phyloP scores from a whole-genome alignment of 305 asterid species.

The Ilex paraguariensis region DNA sequence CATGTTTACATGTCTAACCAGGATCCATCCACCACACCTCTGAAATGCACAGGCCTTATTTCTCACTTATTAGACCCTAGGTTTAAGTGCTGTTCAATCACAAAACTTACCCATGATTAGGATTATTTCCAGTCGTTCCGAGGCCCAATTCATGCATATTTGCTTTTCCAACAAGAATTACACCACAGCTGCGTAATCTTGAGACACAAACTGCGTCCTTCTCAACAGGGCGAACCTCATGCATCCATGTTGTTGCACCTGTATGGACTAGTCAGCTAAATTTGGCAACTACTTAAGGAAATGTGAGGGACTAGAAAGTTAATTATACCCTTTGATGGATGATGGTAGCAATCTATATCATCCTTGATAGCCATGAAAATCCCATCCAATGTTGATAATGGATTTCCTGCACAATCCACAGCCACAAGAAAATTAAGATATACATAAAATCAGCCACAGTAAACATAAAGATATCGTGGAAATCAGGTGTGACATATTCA shows the following conservation, averaged over 20 bases:
- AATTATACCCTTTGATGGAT: constrained; percentile 73
- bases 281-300: constrained; percentile 10
- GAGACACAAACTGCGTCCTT: constrained; percentile 73
- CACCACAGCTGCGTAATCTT: constrained; percentile 86
- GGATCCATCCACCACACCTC: not conserved
- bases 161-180: constrained; percentile 90
- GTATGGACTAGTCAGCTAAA: constrained; percentile 22
- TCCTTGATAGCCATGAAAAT: constrained; percentile 91
- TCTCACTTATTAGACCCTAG: not conserved
- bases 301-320: constrained; percentile 7
- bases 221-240: constrained; percentile 67
- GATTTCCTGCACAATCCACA: constrained; percentile 52
- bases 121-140: constrained; percentile 93
- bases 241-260: constrained; percentile 91
- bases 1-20: not conserved
- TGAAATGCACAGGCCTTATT: not conserved
- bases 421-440: not conserved
- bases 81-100: constrained; percentile 4
- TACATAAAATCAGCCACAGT: not conserved
- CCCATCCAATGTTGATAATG: constrained; percentile 86
- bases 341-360: constrained; percentile 86
- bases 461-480: not conserved
- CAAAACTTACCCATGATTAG: constrained; percentile 77
- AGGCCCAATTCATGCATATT: constrained; percentile 98
- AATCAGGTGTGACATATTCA: not conserved